phyloP scores from a whole-genome alignment of 2,329 filamentous ascomycete species.

The Trichophyton verrucosum region DNA sequence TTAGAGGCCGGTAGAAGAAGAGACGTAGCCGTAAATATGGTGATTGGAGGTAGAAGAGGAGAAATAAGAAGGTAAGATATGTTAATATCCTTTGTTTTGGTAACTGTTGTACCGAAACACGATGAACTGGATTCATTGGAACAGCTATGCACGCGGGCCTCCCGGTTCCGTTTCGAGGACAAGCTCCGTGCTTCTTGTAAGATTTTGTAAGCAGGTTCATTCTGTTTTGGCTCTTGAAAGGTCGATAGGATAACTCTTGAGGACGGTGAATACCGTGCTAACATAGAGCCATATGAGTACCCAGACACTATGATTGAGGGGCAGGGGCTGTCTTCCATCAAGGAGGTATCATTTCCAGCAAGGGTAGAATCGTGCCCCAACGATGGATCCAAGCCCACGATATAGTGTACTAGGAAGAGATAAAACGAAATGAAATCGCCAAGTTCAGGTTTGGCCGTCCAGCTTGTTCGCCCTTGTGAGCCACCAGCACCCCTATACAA shows the following conservation, averaged over 20 bases:
- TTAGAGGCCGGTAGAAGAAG: slow-evolving; percentile 24
- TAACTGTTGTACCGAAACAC: too few relatives aligned
- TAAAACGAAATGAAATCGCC: slow-evolving; percentile 72
- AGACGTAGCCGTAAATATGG: slow-evolving; percentile 51
- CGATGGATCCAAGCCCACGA: slow-evolving; percentile 42
- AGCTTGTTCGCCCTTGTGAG: slow-evolving; percentile 69
- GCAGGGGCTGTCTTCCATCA: slow-evolving; percentile 6
- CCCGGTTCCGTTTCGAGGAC: slow-evolving; percentile 49
- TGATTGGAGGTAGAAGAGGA: slow-evolving; percentile 45
- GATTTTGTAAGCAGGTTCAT: slow-evolving; percentile 44
- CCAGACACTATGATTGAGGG: slow-evolving; percentile 52
- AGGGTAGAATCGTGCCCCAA: too few relatives aligned
- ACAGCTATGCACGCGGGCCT: slow-evolving; percentile 16
- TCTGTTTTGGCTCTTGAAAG: slow-evolving; percentile 45
- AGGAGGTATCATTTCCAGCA: slow-evolving; percentile 8
- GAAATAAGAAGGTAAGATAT: slow-evolving; percentile 50
- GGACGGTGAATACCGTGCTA: slow-evolving; percentile 58
- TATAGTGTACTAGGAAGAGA: slow-evolving; percentile 67
- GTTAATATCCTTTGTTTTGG: slow-evolving; percentile 6
- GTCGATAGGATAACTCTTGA: slow-evolving; percentile 45
- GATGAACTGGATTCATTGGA: background rate
- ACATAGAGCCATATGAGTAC: slow-evolving; percentile 83
- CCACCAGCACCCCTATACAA: slow-evolving; percentile 56
- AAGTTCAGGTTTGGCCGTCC: slow-evolving; percentile 70
- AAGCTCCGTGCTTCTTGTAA: slow-evolving; percentile 56